Conservation (phyloP, 2,329 filamentous ascomycete genomes). For the Aureobasidium sp. region DNA sequence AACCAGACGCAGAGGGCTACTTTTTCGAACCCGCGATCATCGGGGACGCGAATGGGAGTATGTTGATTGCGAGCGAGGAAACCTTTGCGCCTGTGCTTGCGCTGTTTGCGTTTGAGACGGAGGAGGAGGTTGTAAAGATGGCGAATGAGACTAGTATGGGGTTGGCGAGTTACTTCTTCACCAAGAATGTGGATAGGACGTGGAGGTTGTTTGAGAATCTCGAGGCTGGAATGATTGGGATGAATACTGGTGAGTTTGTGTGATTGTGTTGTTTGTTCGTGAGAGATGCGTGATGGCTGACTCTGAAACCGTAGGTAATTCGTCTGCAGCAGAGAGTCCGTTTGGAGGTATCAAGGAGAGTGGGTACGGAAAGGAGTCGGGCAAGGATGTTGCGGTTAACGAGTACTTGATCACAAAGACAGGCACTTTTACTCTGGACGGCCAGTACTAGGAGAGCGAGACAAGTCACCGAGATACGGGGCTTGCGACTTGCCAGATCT, state of each 20-base stretch:
- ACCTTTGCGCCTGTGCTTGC: conserved; percentile 57
- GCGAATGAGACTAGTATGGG: conserved; percentile 58
- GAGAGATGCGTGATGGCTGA: too few relatives aligned
- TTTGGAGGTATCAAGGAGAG: conserved; percentile 61
- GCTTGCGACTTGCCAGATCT: too few relatives aligned
- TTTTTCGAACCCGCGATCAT: conserved; percentile 64
- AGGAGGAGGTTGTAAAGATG: conserved; percentile 51
- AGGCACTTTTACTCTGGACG: conserved; percentile 52
- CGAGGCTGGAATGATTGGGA: conserved; percentile 61
- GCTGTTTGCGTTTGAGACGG: conserved; percentile 55
- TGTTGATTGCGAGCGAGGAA: conserved; percentile 51
- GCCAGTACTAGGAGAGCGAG: conserved; percentile 36
- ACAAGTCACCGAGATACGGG: too few relatives aligned
- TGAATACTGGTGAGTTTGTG: conserved; percentile 44
- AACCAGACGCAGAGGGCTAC: conserved; percentile 43
- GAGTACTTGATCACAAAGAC: conserved; percentile 54
- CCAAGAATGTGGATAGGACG: conserved; percentile 56
- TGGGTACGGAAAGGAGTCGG: conserved; percentile 59
- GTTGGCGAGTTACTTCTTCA: conserved; percentile 59
- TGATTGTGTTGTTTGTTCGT: too few relatives aligned
- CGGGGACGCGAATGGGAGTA: conserved; percentile 48
- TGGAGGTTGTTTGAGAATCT: conserved; percentile 59
- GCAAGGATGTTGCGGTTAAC: conserved; percentile 55
- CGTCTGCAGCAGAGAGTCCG: conserved; percentile 56
- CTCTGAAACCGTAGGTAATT: conserved; percentile 38